Conservation (phyloP, 352 stramenopile genomes). For the Phytophthora chlamydospora region DNA sequence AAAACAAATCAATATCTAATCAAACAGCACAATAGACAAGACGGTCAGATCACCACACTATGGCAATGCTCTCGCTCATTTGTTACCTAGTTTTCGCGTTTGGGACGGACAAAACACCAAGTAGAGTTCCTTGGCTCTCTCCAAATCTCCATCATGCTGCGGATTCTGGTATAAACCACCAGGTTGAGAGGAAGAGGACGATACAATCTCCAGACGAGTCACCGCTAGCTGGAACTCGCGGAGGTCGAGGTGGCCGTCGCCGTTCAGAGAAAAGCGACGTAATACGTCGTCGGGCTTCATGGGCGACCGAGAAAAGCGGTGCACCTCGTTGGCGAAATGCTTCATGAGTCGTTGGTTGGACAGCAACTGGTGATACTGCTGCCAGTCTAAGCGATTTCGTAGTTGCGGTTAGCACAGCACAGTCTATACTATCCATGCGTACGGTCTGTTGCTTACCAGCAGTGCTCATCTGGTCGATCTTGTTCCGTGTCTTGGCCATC, state of each 20-base stretch:
- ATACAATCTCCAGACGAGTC: constrained; percentile 71
- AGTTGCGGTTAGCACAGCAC: constrained; percentile 4
- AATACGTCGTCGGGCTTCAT: constrained; percentile 78
- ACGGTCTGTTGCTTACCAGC: constrained; percentile 34
- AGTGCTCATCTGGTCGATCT: constrained; percentile 84
- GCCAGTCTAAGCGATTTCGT: constrained; percentile 49
- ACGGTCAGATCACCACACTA: not conserved
- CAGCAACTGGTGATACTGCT: constrained; percentile 73
- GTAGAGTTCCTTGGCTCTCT: constrained; percentile 63
- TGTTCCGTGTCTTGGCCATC: constrained; percentile 67
- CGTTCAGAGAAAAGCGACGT: constrained; percentile 77
- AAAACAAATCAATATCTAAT: constrained; percentile 80
- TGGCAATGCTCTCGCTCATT: no score
- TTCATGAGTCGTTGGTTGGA: constrained; percentile 58
- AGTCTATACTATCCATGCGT: no score
- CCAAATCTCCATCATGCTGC: constrained; percentile 23
- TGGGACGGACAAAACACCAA: constrained; percentile 71
- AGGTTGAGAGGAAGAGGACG: constrained; percentile 1
- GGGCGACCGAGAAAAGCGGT: constrained; percentile 60
- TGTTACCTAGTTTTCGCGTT: constrained; percentile 63
- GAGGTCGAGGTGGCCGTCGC: constrained; percentile 73
- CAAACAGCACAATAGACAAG: constrained; percentile 3
- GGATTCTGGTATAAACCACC: constrained; percentile 10
- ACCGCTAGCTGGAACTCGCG: constrained; percentile 77
- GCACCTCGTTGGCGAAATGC: constrained; percentile 66